phyloP scores from a whole-genome alignment of 2,329 filamentous ascomycete species.

The Penicillium occitanis region DNA sequence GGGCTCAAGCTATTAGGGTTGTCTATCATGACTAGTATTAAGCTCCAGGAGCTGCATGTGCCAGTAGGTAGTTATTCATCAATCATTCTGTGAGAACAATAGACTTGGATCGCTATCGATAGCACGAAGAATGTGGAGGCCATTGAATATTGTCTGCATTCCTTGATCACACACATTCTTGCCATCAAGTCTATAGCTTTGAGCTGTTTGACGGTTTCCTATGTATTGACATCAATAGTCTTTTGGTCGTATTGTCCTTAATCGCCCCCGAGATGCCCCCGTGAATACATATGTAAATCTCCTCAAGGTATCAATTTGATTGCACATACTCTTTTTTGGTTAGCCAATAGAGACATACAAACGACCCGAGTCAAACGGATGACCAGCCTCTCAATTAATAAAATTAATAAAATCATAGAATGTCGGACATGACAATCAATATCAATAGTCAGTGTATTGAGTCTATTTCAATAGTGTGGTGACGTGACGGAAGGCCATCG shows the following conservation, averaged over 20 bases:
- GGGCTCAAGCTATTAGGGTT: not conserved
- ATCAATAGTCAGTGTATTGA: not conserved
- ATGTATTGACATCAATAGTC: not conserved
- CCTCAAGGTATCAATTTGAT: not conserved
- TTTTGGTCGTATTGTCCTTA: not conserved
- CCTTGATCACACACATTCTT: constrained; percentile 5
- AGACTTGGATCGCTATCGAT: not conserved
- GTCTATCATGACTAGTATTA: not conserved
- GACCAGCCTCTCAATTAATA: not conserved
- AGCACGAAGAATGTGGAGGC: not conserved
- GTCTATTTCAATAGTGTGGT: not conserved
- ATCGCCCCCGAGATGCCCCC: not conserved
- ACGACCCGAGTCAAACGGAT: not conserved
- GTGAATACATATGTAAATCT: not conserved
- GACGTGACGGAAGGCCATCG: not conserved
- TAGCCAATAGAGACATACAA: not conserved
- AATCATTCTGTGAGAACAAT: not conserved
- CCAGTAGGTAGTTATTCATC: no score
- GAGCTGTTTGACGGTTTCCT: not conserved
- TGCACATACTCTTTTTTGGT: not conserved
- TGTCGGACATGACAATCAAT: not conserved
- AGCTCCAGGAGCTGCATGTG: not conserved
- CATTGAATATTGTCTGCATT: not conserved
- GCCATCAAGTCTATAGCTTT: not conserved
- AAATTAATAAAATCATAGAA: not conserved